Conservation (phyloP, 2,329 filamentous ascomycete species). For the Dendrostoma leiphaemia region DNA sequence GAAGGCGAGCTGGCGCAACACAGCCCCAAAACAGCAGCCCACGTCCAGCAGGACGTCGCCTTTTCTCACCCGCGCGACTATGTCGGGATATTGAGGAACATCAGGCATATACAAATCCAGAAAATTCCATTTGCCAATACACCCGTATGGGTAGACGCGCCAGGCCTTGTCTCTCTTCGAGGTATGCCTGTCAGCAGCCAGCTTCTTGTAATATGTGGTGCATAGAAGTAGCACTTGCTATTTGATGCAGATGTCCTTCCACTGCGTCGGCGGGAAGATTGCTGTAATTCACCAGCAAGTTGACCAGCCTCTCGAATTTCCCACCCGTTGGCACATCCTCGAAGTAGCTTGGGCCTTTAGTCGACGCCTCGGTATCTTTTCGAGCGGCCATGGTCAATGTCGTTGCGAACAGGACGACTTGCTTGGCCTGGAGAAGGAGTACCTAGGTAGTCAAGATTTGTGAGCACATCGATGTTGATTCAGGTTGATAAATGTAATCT, state of each 20-base stretch:
- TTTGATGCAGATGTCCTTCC: not conserved
- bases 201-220: not conserved
- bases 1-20: conserved; percentile 38
- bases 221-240: not conserved
- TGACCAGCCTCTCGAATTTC: not conserved
- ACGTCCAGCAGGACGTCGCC: conserved; percentile 35
- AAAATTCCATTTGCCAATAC: conserved; percentile 39
- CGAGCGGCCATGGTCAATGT: too few species aligned
- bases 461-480: too few species aligned
- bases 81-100: conserved; percentile 29
- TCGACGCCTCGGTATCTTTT: not conserved
- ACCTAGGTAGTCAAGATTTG: too few species aligned
- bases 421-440: too few species aligned
- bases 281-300: not conserved
- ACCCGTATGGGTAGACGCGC: conserved; percentile 35
- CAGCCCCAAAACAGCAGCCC: conserved; percentile 44
- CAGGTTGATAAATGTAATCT: too few species aligned
- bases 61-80: conserved; percentile 27
- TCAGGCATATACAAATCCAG: conserved; percentile 34
- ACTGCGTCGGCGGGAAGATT: not conserved
- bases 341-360: not conserved
- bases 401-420: too few species aligned
- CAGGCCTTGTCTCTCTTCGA: conserved; percentile 34
- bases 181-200: not conserved
- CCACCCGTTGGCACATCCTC: not conserved